Percentiles rank a stretch among this genome's conserved stretches.
Conservation (phyloP, 352 stramenopile genomes). For the Phytophthora macrochlamydospora region DNA sequence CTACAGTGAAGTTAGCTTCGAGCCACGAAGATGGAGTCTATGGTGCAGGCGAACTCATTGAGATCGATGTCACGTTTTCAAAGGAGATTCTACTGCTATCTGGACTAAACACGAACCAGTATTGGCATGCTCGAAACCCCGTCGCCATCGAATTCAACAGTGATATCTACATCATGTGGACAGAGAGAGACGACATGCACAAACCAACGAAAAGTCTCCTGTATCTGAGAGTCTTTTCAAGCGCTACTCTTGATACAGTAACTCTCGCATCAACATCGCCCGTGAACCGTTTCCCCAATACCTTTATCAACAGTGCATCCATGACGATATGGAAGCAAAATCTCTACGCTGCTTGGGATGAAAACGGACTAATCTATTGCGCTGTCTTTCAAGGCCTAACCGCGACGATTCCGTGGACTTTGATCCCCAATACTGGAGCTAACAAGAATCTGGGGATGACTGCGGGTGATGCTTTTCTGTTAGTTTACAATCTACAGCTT, state of each 20-base stretch:
- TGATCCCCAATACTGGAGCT: conserved; percentile 65
- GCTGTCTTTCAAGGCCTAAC: conserved; percentile 56
- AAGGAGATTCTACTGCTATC: conserved; percentile 67
- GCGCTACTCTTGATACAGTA: conserved; percentile 39
- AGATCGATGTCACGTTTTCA: conserved; percentile 72
- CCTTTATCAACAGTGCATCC: conserved; percentile 55
- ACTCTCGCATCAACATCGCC: conserved; percentile 17
- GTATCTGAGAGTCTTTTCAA: conserved; percentile 60
- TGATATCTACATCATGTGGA: conserved; percentile 74
- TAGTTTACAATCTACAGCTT: conserved; percentile 68
- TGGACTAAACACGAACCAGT: conserved; percentile 64
- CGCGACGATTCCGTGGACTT: conserved; percentile 45
- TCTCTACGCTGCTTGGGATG: conserved; percentile 76
- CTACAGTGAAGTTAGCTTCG: conserved; percentile 66
- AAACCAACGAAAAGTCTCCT: conserved; percentile 48
- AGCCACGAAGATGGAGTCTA: conserved; percentile 49
- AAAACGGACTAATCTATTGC: conserved; percentile 63
- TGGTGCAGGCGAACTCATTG: conserved; percentile 67
- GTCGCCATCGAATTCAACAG: conserved; percentile 39
- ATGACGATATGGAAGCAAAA: conserved; percentile 49
- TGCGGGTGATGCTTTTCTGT: conserved; percentile 44
- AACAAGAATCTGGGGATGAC: conserved; percentile 65
- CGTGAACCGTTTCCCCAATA: conserved; percentile 55
- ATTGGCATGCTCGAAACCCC: conserved; percentile 53
- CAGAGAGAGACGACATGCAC: conserved; percentile 49